Conservation (phyloP, 306 rosid genomes). For the Cicer pinnatifidum region DNA sequence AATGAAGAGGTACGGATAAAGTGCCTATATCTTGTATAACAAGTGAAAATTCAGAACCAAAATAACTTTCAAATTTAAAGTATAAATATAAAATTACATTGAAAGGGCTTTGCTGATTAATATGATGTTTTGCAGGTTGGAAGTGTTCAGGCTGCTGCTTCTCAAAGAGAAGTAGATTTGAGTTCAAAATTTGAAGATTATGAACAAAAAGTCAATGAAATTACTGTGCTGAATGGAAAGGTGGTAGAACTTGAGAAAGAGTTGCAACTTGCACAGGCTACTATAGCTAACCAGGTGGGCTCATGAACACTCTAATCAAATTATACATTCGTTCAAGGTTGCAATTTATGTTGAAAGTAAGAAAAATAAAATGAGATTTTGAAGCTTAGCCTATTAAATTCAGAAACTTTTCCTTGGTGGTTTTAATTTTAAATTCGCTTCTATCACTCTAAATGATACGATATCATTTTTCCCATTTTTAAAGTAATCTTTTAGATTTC, state of each 20-base stretch:
- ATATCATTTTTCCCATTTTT: too few species aligned
- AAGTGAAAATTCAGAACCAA: conserved; percentile 26
- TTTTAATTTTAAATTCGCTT: too few species aligned
- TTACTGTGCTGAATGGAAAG: conserved; percentile 62
- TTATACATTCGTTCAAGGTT: not conserved
- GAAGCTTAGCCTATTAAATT: too few species aligned
- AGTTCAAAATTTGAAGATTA: conserved; percentile 68
- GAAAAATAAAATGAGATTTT: too few species aligned
- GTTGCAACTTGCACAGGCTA: conserved; percentile 59
- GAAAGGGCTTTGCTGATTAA: conserved; percentile 34
- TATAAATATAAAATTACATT: not conserved
- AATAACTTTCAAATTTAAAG: not conserved
- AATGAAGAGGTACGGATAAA: conserved; percentile 69
- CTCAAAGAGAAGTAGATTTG: conserved; percentile 68
- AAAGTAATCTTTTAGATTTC: too few species aligned
- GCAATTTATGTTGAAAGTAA: too few species aligned
- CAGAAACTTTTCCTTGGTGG: too few species aligned
- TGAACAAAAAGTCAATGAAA: conserved; percentile 53
- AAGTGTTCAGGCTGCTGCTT: conserved; percentile 58
- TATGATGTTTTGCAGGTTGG: conserved; percentile 58
- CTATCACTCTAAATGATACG: too few species aligned
- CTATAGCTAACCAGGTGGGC: conserved; percentile 66
- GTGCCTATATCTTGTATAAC: conserved; percentile 21
- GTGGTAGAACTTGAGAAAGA: conserved; percentile 70
- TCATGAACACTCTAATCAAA: not conserved